Evolutionary conservation across 495 filamentous ascomycete genomes (phyloP).

Genomic region (Hyaloscypha variabilis): DNA sequence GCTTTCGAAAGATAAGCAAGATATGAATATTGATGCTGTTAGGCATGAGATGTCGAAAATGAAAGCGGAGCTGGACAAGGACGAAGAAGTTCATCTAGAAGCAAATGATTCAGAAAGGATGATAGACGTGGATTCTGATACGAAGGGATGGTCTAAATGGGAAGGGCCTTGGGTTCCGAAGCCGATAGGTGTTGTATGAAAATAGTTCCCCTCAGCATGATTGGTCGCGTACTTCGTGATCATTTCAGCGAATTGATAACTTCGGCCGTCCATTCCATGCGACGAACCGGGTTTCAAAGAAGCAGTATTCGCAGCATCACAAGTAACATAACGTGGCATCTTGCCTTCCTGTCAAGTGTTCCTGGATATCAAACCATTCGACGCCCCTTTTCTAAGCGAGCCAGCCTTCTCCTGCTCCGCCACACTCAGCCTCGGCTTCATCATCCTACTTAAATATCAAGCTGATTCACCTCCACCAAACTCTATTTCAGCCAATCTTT

Average conservation of each 20-base stretch:
- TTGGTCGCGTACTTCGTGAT: not conserved
- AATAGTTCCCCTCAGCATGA: not conserved
- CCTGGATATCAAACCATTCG: too few relatives aligned
- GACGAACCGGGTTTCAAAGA: too few relatives aligned
- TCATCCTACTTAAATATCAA: too few relatives aligned
- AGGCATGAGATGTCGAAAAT: constrained; percentile 26
- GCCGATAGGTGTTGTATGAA: constrained; percentile 57
- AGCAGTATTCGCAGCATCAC: too few relatives aligned
- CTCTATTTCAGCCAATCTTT: too few relatives aligned
- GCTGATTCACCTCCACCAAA: too few relatives aligned
- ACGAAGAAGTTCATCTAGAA: constrained; percentile 15
- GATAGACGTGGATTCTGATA: constrained; percentile 11
- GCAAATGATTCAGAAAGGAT: not conserved
- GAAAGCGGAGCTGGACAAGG: constrained; percentile 13
- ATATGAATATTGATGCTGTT: constrained; percentile 26
- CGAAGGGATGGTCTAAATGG: constrained; percentile 53
- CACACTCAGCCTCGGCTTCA: too few relatives aligned
- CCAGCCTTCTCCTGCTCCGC: too few relatives aligned
- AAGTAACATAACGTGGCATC: too few relatives aligned
- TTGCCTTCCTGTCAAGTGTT: too few relatives aligned
- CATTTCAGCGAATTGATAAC: not conserved
- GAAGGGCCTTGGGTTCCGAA: constrained; percentile 60
- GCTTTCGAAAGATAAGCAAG: constrained; percentile 1
- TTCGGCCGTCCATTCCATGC: too few relatives aligned
- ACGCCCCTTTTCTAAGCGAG: too few relatives aligned